A percentile compares a stretch with the other conserved stretches of the same genome.
phyloP scores from a whole-genome alignment of 805 yeast genomes.

The Wickerhamiella brachini region DNA sequence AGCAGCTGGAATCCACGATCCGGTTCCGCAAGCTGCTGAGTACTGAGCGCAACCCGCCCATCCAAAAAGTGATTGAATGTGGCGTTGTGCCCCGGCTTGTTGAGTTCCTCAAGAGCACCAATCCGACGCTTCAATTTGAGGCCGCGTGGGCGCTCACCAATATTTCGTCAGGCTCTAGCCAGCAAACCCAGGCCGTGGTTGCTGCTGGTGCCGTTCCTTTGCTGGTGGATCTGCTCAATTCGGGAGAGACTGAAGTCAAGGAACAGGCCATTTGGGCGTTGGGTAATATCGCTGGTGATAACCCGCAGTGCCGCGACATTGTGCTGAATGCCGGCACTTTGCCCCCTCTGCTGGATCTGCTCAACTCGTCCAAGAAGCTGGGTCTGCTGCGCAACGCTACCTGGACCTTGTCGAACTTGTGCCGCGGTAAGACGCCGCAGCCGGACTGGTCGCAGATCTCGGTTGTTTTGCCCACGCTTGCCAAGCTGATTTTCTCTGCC shows the following conservation, averaged over 20 bases:
- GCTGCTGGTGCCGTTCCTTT: slow-evolving; percentile 89
- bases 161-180: slow-evolving; percentile 86
- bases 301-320: slow-evolving; percentile 76
- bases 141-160: slow-evolving; percentile 99
- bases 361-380: slow-evolving; percentile 62
- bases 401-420: slow-evolving; percentile 92
- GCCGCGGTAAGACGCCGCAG: slow-evolving; percentile 93
- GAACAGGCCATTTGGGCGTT: slow-evolving; percentile 99
- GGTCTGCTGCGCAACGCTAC: slow-evolving; percentile 92
- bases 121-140: slow-evolving; percentile 83
- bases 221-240: slow-evolving; percentile 68
- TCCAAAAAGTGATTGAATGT: slow-evolving; percentile 78
- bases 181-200: slow-evolving; percentile 81
- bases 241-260: slow-evolving; percentile 78
- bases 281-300: slow-evolving; percentile 98
- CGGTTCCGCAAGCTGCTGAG: slow-evolving; percentile 88
- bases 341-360: slow-evolving; percentile 69
- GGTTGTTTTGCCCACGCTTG: slow-evolving; percentile 78
- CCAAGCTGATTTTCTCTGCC: slow-evolving; percentile 76
- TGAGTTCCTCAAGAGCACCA: slow-evolving; percentile 60
- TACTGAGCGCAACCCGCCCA: slow-evolving; percentile 92
- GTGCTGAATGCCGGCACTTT: slow-evolving; percentile 78
- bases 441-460: slow-evolving; percentile 89
- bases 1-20: slow-evolving; percentile 77
- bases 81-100: slow-evolving; percentile 92